phyloP scores from a whole-genome alignment of 1,284 basidiomycete species.

The Rhizoctonia solani region DNA sequence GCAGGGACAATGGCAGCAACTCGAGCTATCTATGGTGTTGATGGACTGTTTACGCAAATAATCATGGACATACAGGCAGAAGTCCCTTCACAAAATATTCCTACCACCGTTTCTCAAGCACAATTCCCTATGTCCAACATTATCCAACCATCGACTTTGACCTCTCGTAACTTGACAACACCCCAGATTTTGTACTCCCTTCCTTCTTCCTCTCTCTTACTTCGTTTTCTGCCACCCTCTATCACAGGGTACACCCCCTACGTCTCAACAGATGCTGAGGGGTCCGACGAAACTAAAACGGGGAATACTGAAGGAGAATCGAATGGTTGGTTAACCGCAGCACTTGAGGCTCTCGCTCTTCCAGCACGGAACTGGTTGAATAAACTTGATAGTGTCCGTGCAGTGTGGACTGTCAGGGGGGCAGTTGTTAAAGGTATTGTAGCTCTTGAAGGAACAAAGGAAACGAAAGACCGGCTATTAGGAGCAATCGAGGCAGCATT shows the following conservation, averaged over 20 bases:
- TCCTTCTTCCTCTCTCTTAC: slow-evolving; percentile 72
- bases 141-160: slow-evolving; percentile 3
- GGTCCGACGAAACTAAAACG: slow-evolving; percentile 53
- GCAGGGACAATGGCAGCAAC: slow-evolving; percentile 59
- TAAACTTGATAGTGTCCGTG: slow-evolving; percentile 58
- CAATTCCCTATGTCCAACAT: slow-evolving; percentile 15
- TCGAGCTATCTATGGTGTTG: slow-evolving; percentile 45
- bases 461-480: slow-evolving; percentile 50
- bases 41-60: slow-evolving; percentile 44
- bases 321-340: slow-evolving; percentile 62
- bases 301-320: slow-evolving; percentile 53
- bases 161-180: slow-evolving; percentile 55
- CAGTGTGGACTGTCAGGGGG: slow-evolving; percentile 57
- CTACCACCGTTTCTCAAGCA: slow-evolving; percentile 25
- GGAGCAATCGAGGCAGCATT: slow-evolving; percentile 57
- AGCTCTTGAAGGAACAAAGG: slow-evolving; percentile 54
- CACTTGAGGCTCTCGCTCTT: slow-evolving; percentile 52
- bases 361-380: slow-evolving; percentile 61
- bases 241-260: slow-evolving; percentile 74
- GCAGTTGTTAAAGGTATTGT: slow-evolving; percentile 52
- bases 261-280: slow-evolving; percentile 63
- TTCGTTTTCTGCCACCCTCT: slow-evolving; percentile 60
- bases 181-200: slow-evolving; percentile 62
- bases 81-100: not conserved
- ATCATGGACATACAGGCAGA: slow-evolving; percentile 54